These are phyloP conservation scores for Chaetoceros tenuissimus DNA, from an alignment of 108 stramenopile genomes.

Conservation along the genomic window DNA sequence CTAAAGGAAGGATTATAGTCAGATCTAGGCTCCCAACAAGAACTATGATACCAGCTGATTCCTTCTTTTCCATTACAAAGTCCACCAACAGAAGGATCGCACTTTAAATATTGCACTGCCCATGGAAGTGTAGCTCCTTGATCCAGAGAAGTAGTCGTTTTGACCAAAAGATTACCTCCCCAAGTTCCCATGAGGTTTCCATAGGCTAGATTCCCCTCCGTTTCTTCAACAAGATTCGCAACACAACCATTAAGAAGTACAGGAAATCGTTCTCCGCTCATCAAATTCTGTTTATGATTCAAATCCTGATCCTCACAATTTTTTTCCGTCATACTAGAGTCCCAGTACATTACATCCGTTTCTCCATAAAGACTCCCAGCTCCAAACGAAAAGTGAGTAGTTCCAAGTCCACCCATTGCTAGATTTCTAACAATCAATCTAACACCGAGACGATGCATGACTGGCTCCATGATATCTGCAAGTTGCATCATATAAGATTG, in stretches of 20 bases:
- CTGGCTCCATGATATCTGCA: slow-evolving; percentile 46
- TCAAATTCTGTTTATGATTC: slow-evolving; percentile 56
- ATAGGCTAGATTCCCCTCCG: slow-evolving; percentile 56
- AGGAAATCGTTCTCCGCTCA: slow-evolving; percentile 48
- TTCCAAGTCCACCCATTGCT: slow-evolving; percentile 53
- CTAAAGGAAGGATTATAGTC: no score
- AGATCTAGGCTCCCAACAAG: no score
- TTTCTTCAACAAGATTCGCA: slow-evolving; percentile 43
- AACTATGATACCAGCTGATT: no score
- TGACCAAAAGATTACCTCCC: slow-evolving; percentile 31
- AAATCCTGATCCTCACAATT: slow-evolving; percentile 26
- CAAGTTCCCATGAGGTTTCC: slow-evolving; percentile 45
- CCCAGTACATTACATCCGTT: slow-evolving; percentile 69
- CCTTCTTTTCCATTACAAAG: slow-evolving; percentile 46
- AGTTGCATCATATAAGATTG: slow-evolving; percentile 70
- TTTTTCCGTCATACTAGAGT: slow-evolving; percentile 33
- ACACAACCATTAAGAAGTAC: slow-evolving; percentile 42
- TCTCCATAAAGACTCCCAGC: slow-evolving; percentile 56
- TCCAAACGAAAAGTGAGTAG: slow-evolving; percentile 41
- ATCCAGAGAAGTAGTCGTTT: slow-evolving; percentile 31
- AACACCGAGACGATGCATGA: slow-evolving; percentile 65
- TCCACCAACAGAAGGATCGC: slow-evolving; percentile 19
- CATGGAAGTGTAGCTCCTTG: slow-evolving; percentile 48
- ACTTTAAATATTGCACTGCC: slow-evolving; percentile 61
- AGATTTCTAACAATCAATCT: slow-evolving; percentile 58